Evolutionary conservation across 192 early-diverging fungal species (phyloP), one percentile per base, ranked within the genome.

Genomic region (Backusella liffmaniae): DNA sequence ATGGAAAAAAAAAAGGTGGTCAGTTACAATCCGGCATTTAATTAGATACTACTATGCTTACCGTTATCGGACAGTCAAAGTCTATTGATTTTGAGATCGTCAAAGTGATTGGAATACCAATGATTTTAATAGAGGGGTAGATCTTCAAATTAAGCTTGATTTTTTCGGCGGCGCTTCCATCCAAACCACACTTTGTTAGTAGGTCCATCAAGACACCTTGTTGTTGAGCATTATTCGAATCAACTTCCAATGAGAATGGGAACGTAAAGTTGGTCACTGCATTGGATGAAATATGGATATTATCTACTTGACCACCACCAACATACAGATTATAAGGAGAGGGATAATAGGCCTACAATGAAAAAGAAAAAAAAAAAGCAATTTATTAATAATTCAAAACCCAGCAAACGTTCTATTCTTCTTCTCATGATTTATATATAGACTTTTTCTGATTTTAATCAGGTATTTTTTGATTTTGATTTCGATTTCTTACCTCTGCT

Each of bases 341-440:
- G 18, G 88, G 88, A 70, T 89, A 89, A 76, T 82, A 89, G 18
- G 88, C 88, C 87, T 88, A 79, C 44, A 53, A 56, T 56, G 6
- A 21, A 21, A 9, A 6, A 39, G 10, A 37, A 37, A 37, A 42
- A 32, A 32, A 32, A 32, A 21, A 70, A 32, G 39, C 10, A 44
- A 71, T 42, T 18, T 62, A 69, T 69, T n/a, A 23, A 69, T 49
- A 71, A 26, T 10, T 62, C 56, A 62, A 62, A 62, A 62, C 56
- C 56, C 56, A 62, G 56, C 23, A 62, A 49, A 49, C 18, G 5
- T 49, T 49, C 46, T 16, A 49, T 49, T 49, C 15, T 49, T 49
- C 16, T 49, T 49, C 15, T 44, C 42, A 44, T 44, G 32, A 44
- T 49, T 18, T 49, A 49, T 49, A 49, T 49, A 49, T 49, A n/a